Conservation (phyloP, 441 rosid genomes). For the Jatropha multifida region DNA sequence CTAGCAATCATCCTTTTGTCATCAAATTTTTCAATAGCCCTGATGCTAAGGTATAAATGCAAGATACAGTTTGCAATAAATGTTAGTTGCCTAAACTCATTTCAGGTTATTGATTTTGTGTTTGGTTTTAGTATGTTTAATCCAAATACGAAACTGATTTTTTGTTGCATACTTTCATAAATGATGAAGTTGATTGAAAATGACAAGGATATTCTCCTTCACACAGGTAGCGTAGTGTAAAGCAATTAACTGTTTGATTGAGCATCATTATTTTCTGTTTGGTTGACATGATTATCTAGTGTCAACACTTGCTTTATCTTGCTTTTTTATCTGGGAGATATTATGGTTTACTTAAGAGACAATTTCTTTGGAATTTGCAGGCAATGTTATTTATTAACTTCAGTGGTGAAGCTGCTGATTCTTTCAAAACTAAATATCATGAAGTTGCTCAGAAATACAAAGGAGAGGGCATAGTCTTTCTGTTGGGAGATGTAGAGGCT, state of each 20-base stretch:
- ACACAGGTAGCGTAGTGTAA: not conserved
- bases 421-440: constrained; percentile 63
- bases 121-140: not conserved
- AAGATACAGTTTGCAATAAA: not conserved
- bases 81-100: not conserved
- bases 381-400: constrained; percentile 86
- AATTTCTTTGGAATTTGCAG: constrained; percentile 39
- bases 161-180: not conserved
- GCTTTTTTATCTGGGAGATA: not conserved
- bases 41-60: constrained; percentile 56
- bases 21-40: constrained; percentile 73
- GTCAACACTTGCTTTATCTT: not conserved
- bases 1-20: constrained; percentile 77
- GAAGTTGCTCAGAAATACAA: constrained; percentile 74
- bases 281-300: not conserved
- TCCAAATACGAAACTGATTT: not conserved
- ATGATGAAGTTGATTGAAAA: too few species aligned
- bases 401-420: constrained; percentile 50
- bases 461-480: constrained; percentile 64
- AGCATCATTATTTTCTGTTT: not conserved
- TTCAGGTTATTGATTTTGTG: not conserved
- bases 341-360: constrained; percentile 7
- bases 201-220: too few species aligned
- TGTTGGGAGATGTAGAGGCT: constrained; percentile 80
- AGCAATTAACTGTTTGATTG: too few species aligned